These are phyloP conservation scores for Mycena maculata DNA, from an alignment of 768 basidiomycete genomes.

Conservation along the genomic window DNA sequence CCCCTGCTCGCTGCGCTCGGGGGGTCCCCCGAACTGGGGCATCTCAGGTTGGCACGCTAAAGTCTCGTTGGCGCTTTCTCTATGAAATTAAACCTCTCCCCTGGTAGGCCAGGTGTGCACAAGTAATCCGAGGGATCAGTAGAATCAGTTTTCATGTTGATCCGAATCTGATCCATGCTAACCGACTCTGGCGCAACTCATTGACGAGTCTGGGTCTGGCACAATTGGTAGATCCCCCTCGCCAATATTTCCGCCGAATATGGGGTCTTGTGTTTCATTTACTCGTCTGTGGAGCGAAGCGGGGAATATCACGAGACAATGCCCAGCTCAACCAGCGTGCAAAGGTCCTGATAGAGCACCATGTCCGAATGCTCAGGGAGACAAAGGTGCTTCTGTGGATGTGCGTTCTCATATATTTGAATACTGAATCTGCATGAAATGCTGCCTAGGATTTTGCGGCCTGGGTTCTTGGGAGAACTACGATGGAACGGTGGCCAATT, in stretches of 20 bases:
- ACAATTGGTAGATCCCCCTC: no score
- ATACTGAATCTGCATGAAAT: neutral
- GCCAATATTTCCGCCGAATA: conserved; percentile 52
- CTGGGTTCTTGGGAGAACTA: conserved; percentile 60
- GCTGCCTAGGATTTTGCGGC: conserved; percentile 49
- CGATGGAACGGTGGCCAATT: conserved; percentile 49
- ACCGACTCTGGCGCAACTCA: no score
- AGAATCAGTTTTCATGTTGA: no score
- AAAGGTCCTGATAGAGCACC: conserved; percentile 52
- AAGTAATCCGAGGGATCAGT: no score
- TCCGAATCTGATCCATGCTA: no score
- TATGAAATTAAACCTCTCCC: no score
- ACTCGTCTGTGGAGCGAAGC: conserved; percentile 53
- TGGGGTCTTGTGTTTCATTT: conserved; percentile 48
- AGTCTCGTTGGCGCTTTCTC: no score
- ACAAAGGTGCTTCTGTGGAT: conserved; percentile 50
- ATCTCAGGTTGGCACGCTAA: no score
- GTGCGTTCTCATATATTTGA: conserved; percentile 38
- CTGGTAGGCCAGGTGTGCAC: no score
- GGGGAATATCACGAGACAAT: conserved; percentile 52
- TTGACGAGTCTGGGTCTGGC: no score
- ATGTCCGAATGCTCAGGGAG: conserved; percentile 44
- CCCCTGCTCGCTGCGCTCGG: no score
- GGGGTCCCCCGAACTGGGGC: no score
- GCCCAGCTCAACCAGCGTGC: conserved; percentile 45